Evolutionary conservation across 768 basidiomycete species (phyloP), one percentile per base, ranked within the genome.

Genomic region (Mycena floridula): DNA sequence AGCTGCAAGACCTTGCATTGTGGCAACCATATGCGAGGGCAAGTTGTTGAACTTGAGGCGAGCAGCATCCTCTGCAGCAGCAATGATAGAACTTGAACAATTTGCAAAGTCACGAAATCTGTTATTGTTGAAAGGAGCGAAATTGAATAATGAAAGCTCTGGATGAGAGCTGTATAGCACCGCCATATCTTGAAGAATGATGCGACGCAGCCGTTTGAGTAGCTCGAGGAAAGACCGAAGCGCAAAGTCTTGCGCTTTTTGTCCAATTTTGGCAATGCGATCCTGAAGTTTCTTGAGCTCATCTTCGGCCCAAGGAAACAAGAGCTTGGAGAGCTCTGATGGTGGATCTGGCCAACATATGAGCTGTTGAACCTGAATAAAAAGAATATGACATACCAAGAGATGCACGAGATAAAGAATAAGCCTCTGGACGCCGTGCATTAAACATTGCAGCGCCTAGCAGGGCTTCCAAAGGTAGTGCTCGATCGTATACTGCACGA

Each of bases 171-270:
- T 21, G 26, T 43, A 64, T 0, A 68, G 50, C n/a, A 66, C 39
- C 2, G 65, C 65, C 2, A 52, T 47, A 41, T 69, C 66, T 53
- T 69, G 63, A 5, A 69, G 53, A 1, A 68, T 47, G n/a, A 68
- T 53, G 2, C 24, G 40, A 7, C 50, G 56, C 1, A 67, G 41
- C 46, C 54, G 52, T 1, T 37, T 7, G 1, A 70, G 48, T 1
- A 35, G 32, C 3, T 3, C 15, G 3, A 35, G 32, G 7, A 35
- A 35, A 3, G 13, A 18, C 3, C 18, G 4, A 18, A 35, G 32
- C 3, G 32, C 32, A 35, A 35, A 3, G 32, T 35, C 32, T 35
- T 35, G 15, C 13, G 3, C 32, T 3, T 7, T 5, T 18, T 27
- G 12, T 18, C 53, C 50, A 27, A 41, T 0, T 7, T 22, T 18